Percentiles rank a stretch among this genome's conserved stretches.
Conservation (phyloP, 2,329 filamentous ascomycete genomes). For the Alternaria incomplexa region DNA sequence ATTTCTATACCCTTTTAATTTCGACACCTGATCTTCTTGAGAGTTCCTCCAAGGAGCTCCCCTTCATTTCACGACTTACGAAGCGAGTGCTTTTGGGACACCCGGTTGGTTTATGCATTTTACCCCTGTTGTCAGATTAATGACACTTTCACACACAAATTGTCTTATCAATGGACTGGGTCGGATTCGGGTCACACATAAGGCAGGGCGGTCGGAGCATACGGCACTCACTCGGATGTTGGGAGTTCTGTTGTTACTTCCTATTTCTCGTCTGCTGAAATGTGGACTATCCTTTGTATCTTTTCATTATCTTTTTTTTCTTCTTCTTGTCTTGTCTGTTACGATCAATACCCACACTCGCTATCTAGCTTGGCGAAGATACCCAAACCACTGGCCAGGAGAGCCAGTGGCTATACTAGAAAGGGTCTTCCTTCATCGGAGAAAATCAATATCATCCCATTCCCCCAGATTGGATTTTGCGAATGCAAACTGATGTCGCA, state of each 20-base stretch:
- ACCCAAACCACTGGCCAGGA: conserved; percentile 26
- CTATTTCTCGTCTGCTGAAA: conserved; percentile 6
- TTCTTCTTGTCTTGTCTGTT: conserved; percentile 11
- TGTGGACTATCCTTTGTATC: conserved; percentile 17
- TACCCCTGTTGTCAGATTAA: conserved; percentile 32
- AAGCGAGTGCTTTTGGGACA: conserved; percentile 46
- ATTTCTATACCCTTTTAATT: conserved; percentile 29
- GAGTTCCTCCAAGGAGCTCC: conserved; percentile 21
- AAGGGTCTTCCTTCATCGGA: conserved; percentile 46
- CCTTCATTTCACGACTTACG: conserved; percentile 46
- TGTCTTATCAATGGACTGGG: conserved; percentile 36
- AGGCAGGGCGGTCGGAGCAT: conserved; percentile 27
- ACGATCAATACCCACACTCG: conserved; percentile 36
- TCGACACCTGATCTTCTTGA: conserved; percentile 26
- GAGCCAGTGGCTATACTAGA: conserved; percentile 37
- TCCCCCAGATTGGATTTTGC: background rate
- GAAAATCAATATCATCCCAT: conserved; percentile 36
- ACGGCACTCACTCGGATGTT: conserved; percentile 16
- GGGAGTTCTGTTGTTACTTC: conserved; percentile 11
- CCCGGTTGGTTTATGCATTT: conserved; percentile 39
- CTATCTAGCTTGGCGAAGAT: conserved; percentile 29
- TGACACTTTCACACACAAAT: conserved; percentile 40
- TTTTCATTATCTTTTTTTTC: background rate
- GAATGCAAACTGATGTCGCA: background rate
- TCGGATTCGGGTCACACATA: conserved; percentile 29